Percentiles rank a stretch among this genome's conserved stretches.
phyloP scores from a whole-genome alignment of 805 yeast genomes.

The Cyberlindnera euphorbiiphila region DNA sequence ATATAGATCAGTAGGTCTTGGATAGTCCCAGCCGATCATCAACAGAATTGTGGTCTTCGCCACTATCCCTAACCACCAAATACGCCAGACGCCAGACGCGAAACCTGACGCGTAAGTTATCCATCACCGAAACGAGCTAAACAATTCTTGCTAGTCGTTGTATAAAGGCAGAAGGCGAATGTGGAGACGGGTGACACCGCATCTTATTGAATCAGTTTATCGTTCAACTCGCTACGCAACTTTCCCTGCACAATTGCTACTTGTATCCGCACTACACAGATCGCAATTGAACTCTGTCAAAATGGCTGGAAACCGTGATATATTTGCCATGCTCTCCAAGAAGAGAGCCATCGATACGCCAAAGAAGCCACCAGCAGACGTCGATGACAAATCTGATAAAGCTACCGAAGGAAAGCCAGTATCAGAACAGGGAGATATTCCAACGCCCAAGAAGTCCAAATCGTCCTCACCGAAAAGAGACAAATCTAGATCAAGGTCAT shows the following conservation, averaged over 20 bases:
- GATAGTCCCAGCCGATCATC: too few species aligned
- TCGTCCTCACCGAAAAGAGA: conserved; percentile 3
- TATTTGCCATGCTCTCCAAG: conserved; percentile 25
- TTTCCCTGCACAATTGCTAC: neutral
- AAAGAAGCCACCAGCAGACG: too few species aligned
- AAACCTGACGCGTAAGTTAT: neutral
- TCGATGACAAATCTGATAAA: too few species aligned
- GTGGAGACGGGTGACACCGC: conserved; percentile 3
- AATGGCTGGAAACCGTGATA: conserved; percentile 24
- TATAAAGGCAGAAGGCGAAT: neutral
- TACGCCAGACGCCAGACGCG: conserved; percentile 1
- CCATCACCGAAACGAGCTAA: too few species aligned
- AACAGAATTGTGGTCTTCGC: too few species aligned
- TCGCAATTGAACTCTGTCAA: conserved; percentile 4
- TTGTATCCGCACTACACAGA: neutral
- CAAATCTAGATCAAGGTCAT: conserved; percentile 2
- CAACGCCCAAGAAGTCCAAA: neutral
- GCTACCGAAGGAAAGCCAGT: too few species aligned
- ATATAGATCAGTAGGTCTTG: too few species aligned
- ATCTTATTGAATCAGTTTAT: neutral
- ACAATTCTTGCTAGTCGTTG: too few species aligned
- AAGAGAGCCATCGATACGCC: conserved; percentile 6
- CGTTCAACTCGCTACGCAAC: neutral
- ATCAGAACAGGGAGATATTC: too few species aligned
- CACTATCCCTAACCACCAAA: too few species aligned